Evolutionary conservation across 495 filamentous ascomycete genomes (phyloP), one percentile per base, ranked within the genome.

Genomic region (Cenococcum geophilum): DNA sequence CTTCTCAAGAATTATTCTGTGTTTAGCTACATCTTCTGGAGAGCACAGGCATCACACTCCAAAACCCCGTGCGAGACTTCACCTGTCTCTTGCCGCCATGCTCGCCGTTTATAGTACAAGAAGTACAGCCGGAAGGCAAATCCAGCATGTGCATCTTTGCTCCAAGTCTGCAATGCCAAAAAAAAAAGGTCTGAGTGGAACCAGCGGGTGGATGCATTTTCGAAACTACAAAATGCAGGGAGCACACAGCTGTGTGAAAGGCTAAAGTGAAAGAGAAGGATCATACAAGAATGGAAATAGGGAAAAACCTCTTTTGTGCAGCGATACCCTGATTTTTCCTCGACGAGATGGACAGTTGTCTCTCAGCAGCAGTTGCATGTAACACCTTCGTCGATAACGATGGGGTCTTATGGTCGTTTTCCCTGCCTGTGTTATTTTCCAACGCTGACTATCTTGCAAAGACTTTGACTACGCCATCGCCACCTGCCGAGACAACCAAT

Each of bases 391-490:
- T 18, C 21, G 25, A 52, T 23, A 14, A n/a, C 32, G 34, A 34
- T 36, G 18, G 10, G 2, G 25, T 23, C 5, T 21, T 12, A 18
- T n/a, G 4, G 34, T 36, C 32, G 10, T 23, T 56, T 20, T 18
- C 36, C 34, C 11, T 56, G 34, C 53, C 25, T 52, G 20, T n/a
- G 16, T n/a, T 23, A 52, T n/a, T 16, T 18, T 35, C 27, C n/a
- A 2, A 10, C 11, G 23, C 57, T 37, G 20, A 18, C 73, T 66
- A 85, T 73, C 86, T 74, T 45, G 88, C 86, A 79, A 96, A 96
- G 58, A 97, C 93, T 78, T 97, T 98, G 48, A 95, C 93, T 20
- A 95, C 85, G 1, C 93, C 95, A 72, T 98, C 93, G n/a, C 93
- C 93, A 20, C 93, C 93, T 10, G 85, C 95, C 63, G 88, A 90